phyloP scores from a whole-genome alignment of 2,329 filamentous ascomycete genomes.

The Tympanopsis confertula region DNA sequence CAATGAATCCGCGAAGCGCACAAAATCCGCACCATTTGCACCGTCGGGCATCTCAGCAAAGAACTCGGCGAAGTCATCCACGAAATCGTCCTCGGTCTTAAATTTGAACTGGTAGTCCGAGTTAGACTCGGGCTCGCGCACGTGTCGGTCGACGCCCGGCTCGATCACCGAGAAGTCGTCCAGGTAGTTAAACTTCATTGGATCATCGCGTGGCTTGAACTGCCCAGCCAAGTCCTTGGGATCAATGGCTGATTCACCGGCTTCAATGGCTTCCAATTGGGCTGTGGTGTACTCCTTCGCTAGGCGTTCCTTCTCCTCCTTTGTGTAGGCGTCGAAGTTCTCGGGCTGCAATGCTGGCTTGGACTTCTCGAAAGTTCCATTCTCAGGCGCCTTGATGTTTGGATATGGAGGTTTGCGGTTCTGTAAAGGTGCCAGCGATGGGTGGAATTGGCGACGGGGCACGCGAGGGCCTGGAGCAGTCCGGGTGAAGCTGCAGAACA shows the following conservation, averaged over 20 bases:
- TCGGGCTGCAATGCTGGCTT: conserved; percentile 9
- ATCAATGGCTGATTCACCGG: conserved; percentile 67
- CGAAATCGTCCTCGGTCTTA: neutral
- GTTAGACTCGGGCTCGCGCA: neutral
- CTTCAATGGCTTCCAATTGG: conserved; percentile 72
- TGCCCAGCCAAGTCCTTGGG: conserved; percentile 64
- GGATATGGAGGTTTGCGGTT: neutral
- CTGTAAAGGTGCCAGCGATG: neutral
- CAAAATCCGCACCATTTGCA: neutral
- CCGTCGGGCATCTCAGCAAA: neutral
- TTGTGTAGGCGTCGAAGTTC: conserved; percentile 52
- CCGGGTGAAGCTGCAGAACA: conserved; percentile 1
- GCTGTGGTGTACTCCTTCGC: conserved; percentile 62
- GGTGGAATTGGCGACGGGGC: conserved; percentile 1
- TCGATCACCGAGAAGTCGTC: conserved; percentile 73
- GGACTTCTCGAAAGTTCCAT: neutral
- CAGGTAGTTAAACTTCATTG: conserved; percentile 62
- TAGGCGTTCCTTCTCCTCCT: conserved; percentile 52
- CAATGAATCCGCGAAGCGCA: neutral
- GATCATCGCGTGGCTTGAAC: conserved; percentile 60
- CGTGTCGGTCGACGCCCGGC: conserved; percentile 62
- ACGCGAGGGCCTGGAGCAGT: neutral
- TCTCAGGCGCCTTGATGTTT: neutral
- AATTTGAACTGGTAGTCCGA: neutral
- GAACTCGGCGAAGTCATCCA: neutral